phyloP scores from a whole-genome alignment of 441 rosid genomes.

The California macrophylla region DNA sequence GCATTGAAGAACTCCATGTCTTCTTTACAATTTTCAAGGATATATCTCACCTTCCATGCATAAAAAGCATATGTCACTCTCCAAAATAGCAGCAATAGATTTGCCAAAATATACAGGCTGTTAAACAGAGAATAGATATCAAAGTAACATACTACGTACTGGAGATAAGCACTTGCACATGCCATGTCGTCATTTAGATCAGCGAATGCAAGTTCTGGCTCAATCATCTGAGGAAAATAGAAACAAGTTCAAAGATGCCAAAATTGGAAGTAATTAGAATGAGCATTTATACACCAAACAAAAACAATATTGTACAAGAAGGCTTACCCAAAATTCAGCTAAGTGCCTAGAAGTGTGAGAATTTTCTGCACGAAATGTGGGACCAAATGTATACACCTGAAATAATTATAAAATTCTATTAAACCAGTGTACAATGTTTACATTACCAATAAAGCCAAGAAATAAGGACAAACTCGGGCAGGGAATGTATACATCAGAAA shows the following conservation, averaged over 20 bases:
- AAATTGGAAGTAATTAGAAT: conserved; percentile 9
- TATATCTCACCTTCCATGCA: conserved; percentile 56
- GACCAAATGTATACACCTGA: conserved; percentile 92
- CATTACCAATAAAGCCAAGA: conserved; percentile 8
- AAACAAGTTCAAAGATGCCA: conserved; percentile 14
- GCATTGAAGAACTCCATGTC: conserved; percentile 96
- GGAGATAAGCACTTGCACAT: conserved; percentile 98
- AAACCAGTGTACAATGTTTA: conserved; percentile 10
- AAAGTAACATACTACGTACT: conserved; percentile 91
- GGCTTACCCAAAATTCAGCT: conserved; percentile 88
- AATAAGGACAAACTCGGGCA: conserved; percentile 3
- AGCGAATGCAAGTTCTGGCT: conserved; percentile 96
- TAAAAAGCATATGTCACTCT: conserved; percentile 8
- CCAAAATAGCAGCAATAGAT: conserved; percentile 6
- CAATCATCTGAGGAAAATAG: conserved; percentile 57
- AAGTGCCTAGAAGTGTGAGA: conserved; percentile 89
- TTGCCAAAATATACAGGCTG: conserved; percentile 9
- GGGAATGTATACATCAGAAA: conserved; percentile 56
- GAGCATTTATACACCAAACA: conserved; percentile 3
- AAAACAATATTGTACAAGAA: conserved; percentile 14
- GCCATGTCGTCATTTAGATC: conserved; percentile 94
- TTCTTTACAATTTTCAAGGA: conserved; percentile 86
- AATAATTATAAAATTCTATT: conserved; percentile 11
- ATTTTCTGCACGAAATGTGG: conserved; percentile 94
- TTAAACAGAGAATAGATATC: conserved; percentile 33